Evolutionary conservation across 305 asterid species (phyloP).

Genomic region (Fraxinus angustifolia): DNA sequence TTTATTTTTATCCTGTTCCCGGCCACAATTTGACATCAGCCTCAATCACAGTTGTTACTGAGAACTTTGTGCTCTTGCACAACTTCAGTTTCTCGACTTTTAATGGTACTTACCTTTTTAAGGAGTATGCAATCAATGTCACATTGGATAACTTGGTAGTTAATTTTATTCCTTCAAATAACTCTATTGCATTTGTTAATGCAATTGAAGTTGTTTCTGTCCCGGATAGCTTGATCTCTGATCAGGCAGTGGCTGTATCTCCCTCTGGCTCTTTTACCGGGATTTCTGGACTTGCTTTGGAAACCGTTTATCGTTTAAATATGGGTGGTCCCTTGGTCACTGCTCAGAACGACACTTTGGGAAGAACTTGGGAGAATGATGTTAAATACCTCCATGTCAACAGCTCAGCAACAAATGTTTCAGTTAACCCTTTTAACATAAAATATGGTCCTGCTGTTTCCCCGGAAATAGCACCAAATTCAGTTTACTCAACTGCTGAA

Average conservation of each 20-base stretch:
- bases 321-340: slow-evolving; percentile 96
- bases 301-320: slow-evolving; percentile 80
- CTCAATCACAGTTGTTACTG: slow-evolving; percentile 73
- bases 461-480: slow-evolving; percentile 82
- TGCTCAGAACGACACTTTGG: slow-evolving; percentile 83
- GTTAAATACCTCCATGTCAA: slow-evolving; percentile 79
- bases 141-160: slow-evolving; percentile 56
- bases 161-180: slow-evolving; percentile 67
- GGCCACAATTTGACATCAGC: slow-evolving; percentile 67
- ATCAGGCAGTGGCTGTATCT: slow-evolving; percentile 49
- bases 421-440: slow-evolving; percentile 58
- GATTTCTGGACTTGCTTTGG: slow-evolving; percentile 60
- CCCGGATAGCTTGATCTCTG: slow-evolving; percentile 71
- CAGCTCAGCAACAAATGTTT: slow-evolving; percentile 70
- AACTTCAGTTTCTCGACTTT: slow-evolving; percentile 65
- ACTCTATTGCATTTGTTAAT: slow-evolving; percentile 77
- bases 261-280: slow-evolving; percentile 55
- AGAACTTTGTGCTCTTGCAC: slow-evolving; percentile 69
- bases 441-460: slow-evolving; percentile 44
- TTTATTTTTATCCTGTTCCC: slow-evolving; percentile 72
- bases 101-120: slow-evolving; percentile 66
- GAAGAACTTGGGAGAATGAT: slow-evolving; percentile 96
- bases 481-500: slow-evolving; percentile 88
- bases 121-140: slow-evolving; percentile 77
- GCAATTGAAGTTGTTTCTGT: slow-evolving; percentile 88